Conservation (phyloP, 2,329 filamentous ascomycete genomes). For the Phaeophleospora eucalypticola region DNA sequence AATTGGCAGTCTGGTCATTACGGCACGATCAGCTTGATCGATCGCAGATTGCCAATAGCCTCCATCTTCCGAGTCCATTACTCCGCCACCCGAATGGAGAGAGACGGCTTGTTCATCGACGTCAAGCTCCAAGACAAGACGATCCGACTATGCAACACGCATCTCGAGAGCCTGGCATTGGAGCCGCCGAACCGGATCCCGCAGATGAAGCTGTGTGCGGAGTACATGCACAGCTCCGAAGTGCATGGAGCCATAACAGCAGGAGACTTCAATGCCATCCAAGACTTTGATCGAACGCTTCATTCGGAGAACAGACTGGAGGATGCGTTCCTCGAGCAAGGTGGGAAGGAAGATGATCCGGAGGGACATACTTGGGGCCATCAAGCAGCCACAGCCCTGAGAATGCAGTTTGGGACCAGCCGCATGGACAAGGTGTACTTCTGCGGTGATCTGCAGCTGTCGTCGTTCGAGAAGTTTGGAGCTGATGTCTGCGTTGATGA, state of each 20-base stretch:
- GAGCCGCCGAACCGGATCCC: conserved; percentile 47
- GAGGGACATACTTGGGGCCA: conserved; percentile 57
- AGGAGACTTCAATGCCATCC: conserved; percentile 57
- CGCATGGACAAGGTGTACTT: conserved; percentile 55
- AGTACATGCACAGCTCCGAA: conserved; percentile 39
- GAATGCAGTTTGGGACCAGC: conserved; percentile 46
- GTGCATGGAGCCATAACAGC: conserved; percentile 43
- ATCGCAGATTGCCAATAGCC: conserved; percentile 43
- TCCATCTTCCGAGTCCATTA: conserved; percentile 51
- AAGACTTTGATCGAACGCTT: conserved; percentile 49
- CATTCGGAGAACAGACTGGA: conserved; percentile 47
- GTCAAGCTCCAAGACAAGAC: conserved; percentile 33
- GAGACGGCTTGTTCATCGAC: conserved; percentile 56
- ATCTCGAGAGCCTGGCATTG: conserved; percentile 53
- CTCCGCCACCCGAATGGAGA: conserved; percentile 44
- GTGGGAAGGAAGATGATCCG: conserved; percentile 49
- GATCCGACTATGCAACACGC: conserved; percentile 53
- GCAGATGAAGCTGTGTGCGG: conserved; percentile 46
- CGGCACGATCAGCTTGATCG: conserved; percentile 52
- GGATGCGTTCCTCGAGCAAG: conserved; percentile 52
- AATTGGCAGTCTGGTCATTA: conserved; percentile 48
- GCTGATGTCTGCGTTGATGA: conserved; percentile 43
- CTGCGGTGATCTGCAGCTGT: conserved; percentile 36
- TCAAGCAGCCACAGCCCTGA: conserved; percentile 42
- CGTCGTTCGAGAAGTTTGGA: conserved; percentile 48